Base-by-base conservation (phyloP, 1,284 basidiomycete genomes). In the Heterobasidion occidentale region DNA sequence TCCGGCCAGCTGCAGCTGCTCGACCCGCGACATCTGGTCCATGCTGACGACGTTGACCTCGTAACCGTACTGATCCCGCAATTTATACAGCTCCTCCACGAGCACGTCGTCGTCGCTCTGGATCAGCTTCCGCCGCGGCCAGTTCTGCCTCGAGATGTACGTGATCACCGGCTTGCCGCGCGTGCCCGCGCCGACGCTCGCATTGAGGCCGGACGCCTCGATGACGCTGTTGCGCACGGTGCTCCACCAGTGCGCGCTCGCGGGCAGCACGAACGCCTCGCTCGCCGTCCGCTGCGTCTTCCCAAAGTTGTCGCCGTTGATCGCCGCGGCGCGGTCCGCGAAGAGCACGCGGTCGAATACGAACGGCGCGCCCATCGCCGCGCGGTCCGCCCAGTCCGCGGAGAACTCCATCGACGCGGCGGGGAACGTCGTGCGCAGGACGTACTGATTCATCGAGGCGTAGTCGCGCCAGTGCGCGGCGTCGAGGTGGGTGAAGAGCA, bases 401-500 rank as follows among this genome's bases (percentile, higher is more conserved):
- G 77, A 76, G 68, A 89, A 93, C 65, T 93, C 88, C 65, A 87
- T 78, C 1, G 81, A 76, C 58, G 84, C 75, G 5, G 85, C 86
- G 1, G 92, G 92, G 68, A 94, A 92, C 54, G 83, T 79, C 51
- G 86, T 78, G 59, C 84, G 79, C 56, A 84, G 73, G 65, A 92
- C 81, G 78, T 83, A 89, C 72, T 92, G 79, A 64, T 91, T 92
- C 86, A 92, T 88, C 19, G 74, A 69, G 0, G 92, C 83, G 62
- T 93, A 93, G 71, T 95, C 92, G 44, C 91, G 83, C 92, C 92
- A 95, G 62, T 88, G 84, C 56, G 77, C 78, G 6, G 82, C 81
- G 56, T 86, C 82, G 17, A 88, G 71, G 61, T 87, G 85, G 46
- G 83, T 77, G 70, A 94, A 92, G 61, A 92, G 71, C 62, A 94